Conservation (phyloP, 176 grass and related monocot genomes). For the Oryza australiensis region DNA sequence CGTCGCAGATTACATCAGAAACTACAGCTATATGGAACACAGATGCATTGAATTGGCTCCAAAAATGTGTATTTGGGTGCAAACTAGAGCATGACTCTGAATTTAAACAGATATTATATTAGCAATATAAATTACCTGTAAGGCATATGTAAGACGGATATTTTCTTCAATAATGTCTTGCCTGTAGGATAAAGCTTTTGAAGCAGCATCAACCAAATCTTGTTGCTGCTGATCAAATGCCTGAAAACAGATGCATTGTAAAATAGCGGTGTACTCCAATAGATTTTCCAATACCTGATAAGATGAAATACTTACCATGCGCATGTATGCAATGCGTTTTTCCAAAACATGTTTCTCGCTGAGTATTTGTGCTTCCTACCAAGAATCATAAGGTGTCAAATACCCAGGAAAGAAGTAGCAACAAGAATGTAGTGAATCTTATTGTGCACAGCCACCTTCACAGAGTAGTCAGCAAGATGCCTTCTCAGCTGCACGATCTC, state of each 20-base stretch:
- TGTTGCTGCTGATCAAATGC: slow-evolving; percentile 97
- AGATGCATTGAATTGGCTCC: background rate
- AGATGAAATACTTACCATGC: slow-evolving; percentile 55
- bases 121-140: slow-evolving; percentile 60
- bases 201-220: slow-evolving; percentile 96
- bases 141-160: slow-evolving; percentile 83
- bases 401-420: background rate
- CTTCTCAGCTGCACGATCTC: slow-evolving; percentile 85
- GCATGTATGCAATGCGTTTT: slow-evolving; percentile 97
- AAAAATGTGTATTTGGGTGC: background rate
- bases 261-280: background rate
- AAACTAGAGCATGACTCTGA: slow-evolving; percentile 1
- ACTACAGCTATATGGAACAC: background rate
- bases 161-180: slow-evolving; percentile 99
- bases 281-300: background rate
- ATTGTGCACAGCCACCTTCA: slow-evolving; percentile 51
- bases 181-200: slow-evolving; percentile 96
- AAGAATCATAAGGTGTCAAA: slow-evolving; percentile 20
- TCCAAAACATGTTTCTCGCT: slow-evolving; percentile 84
- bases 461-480: slow-evolving; percentile 81
- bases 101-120: background rate
- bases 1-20: background rate
- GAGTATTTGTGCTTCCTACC: slow-evolving; percentile 88
- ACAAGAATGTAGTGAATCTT: background rate
- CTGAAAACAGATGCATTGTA: slow-evolving; percentile 30